A percentile compares a stretch with the other conserved stretches of the same genome.
Conservation (phyloP, 768 basidiomycete species). For the Macrolepiota dolichaula region DNA sequence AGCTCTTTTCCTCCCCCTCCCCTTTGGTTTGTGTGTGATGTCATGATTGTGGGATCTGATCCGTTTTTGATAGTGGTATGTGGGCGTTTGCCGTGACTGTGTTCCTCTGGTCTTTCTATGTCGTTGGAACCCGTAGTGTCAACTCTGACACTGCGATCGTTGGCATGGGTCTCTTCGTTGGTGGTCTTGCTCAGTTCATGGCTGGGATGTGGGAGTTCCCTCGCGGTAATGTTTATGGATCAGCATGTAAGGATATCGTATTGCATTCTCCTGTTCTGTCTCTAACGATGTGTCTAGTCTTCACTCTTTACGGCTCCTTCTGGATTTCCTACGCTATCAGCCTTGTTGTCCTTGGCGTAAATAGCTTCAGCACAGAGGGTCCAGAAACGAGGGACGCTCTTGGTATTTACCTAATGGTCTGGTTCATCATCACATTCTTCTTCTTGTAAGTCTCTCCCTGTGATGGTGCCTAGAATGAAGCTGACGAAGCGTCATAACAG, state of each 20-base stretch:
- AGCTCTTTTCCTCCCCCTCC: too few relatives aligned
- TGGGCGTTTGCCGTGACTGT: slow-evolving; percentile 59
- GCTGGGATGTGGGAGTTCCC: slow-evolving; percentile 66
- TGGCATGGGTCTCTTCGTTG: slow-evolving; percentile 61
- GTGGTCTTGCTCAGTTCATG: slow-evolving; percentile 62
- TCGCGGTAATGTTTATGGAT: slow-evolving; percentile 47
- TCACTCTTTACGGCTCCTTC: slow-evolving; percentile 59
- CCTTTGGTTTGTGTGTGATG: too few relatives aligned
- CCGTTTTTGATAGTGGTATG: slow-evolving; percentile 37
- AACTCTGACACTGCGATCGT: slow-evolving; percentile 44
- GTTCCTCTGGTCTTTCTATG: slow-evolving; percentile 55
- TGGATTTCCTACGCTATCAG: slow-evolving; percentile 60
- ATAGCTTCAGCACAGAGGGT: slow-evolving; percentile 30
- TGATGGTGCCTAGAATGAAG: background rate
- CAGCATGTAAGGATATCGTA: slow-evolving; percentile 37
- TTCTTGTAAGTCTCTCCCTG: slow-evolving; percentile 37
- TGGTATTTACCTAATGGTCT: slow-evolving; percentile 52
- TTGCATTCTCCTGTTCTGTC: background rate
- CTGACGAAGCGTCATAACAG: slow-evolving; percentile 20
- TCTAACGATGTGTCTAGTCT: slow-evolving; percentile 33
- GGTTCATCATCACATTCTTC: slow-evolving; percentile 52
- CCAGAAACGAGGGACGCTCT: slow-evolving; percentile 39
- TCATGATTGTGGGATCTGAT: background rate
- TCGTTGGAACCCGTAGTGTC: slow-evolving; percentile 38
- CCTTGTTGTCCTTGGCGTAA: slow-evolving; percentile 47